Percentiles rank a stretch among this genome's conserved stretches.
These are phyloP conservation scores for Groenewaldozyma salmanticensis DNA, from an alignment of 805 yeast genomes.

Conservation along the genomic window DNA sequence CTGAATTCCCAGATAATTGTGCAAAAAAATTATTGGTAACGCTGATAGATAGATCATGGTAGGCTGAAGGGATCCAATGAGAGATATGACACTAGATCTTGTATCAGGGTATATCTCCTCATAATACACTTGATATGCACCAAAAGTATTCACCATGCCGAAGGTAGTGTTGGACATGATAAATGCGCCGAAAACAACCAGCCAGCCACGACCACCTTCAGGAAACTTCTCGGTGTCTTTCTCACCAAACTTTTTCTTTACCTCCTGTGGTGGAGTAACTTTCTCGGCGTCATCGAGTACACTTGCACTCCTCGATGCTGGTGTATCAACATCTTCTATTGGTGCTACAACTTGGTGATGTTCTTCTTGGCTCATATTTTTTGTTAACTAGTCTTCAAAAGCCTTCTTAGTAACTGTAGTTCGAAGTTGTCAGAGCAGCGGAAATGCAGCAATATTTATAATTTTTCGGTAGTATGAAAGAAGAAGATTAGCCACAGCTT, in stretches of 20 bases:
- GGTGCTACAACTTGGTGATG: slow-evolving; percentile 9
- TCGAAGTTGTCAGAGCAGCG: too few species aligned
- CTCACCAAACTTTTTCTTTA: slow-evolving; percentile 13
- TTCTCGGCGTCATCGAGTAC: neutral
- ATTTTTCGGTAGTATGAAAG: too few species aligned
- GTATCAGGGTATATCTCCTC: slow-evolving; percentile 34
- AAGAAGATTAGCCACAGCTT: too few species aligned
- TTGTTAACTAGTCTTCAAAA: too few species aligned
- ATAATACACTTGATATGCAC: slow-evolving; percentile 48
- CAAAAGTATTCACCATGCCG: slow-evolving; percentile 52
- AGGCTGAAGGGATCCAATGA: slow-evolving; percentile 47
- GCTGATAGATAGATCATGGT: slow-evolving; percentile 32
- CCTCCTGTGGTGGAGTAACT: neutral
- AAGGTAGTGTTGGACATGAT: slow-evolving; percentile 39
- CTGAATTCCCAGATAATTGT: slow-evolving; percentile 36
- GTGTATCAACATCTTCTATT: slow-evolving; percentile 2
- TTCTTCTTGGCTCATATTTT: too few species aligned
- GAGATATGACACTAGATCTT: slow-evolving; percentile 37
- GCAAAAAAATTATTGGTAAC: slow-evolving; percentile 31
- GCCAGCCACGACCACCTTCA: slow-evolving; percentile 45
- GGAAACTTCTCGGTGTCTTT: slow-evolving; percentile 27
- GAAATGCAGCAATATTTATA: too few species aligned
- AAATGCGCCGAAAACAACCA: slow-evolving; percentile 40
- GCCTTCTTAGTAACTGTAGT: too few species aligned
- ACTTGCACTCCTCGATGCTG: neutral